Percentiles rank a stretch among this genome's conserved stretches.
Conservation (phyloP, 306 rosid genomes). For the Corylus americana region DNA sequence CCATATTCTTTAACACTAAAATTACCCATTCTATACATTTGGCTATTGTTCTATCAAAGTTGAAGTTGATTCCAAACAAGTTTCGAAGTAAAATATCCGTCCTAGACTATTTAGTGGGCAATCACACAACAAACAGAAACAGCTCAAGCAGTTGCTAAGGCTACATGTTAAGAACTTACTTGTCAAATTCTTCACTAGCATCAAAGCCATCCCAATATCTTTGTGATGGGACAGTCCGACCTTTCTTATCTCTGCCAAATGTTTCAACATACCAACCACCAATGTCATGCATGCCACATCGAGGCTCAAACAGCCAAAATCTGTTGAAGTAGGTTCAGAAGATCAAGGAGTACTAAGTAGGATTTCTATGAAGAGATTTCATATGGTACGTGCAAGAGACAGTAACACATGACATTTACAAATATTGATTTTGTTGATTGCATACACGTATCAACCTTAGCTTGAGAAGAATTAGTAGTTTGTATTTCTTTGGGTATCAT, state of each 20-base stretch:
- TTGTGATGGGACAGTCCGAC: constrained; percentile 65
- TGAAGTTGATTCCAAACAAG: neutral
- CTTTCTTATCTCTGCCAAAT: constrained; percentile 79
- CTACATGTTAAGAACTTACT: constrained; percentile 39
- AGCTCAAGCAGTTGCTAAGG: constrained; percentile 8
- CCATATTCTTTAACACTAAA: neutral
- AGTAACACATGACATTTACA: constrained; percentile 11
- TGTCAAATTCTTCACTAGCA: constrained; percentile 48
- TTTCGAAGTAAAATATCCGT: neutral
- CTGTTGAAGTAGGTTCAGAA: constrained; percentile 47
- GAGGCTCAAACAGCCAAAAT: constrained; percentile 98
- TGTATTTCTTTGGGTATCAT: neutral
- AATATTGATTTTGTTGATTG: constrained; percentile 9
- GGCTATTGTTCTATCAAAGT: neutral
- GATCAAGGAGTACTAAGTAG: constrained; percentile 14
- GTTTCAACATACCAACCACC: constrained; percentile 99
- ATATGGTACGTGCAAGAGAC: neutral
- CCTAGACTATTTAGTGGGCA: neutral
- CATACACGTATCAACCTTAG: constrained; percentile 4
- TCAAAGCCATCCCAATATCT: constrained; percentile 85
- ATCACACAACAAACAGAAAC: constrained; percentile 9
- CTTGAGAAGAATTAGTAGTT: constrained; percentile 4
- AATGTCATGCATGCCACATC: constrained; percentile 87
- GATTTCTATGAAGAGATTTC: neutral
- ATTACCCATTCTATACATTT: neutral